phyloP scores from a whole-genome alignment of 768 basidiomycete species.

The Leccinum disarticulatum region DNA sequence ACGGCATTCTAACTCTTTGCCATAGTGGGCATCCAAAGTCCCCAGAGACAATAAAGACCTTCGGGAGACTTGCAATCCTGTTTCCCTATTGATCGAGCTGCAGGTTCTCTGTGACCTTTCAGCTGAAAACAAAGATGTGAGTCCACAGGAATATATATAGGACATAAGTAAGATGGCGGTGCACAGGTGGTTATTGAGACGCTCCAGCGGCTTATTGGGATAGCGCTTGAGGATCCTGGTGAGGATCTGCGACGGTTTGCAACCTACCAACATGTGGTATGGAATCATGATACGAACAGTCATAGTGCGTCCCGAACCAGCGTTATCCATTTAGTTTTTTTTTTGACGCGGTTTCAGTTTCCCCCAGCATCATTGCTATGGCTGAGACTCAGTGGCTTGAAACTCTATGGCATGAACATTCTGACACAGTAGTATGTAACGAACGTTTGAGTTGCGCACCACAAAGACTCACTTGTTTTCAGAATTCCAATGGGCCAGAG shows the following conservation, averaged over 20 bases:
- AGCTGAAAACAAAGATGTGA: constrained; percentile 17
- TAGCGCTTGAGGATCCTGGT: constrained; percentile 35
- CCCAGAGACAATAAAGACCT: background rate
- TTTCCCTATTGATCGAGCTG: constrained; percentile 28
- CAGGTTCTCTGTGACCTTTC: constrained; percentile 20
- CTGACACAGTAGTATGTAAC: constrained; percentile 11
- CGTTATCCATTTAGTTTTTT: background rate
- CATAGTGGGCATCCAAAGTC: constrained; percentile 18
- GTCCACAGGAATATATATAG: background rate
- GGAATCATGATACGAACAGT: constrained; percentile 42
- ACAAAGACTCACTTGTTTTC: constrained; percentile 3
- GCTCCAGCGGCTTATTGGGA: constrained; percentile 39
- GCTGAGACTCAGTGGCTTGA: constrained; percentile 51
- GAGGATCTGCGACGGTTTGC: constrained; percentile 46
- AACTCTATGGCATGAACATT: constrained; percentile 42
- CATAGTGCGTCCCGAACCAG: constrained; percentile 36
- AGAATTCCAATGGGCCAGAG: constrained; percentile 36
- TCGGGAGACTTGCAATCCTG: constrained; percentile 14
- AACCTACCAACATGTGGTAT: constrained; percentile 57
- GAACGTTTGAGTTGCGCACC: background rate
- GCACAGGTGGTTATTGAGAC: constrained; percentile 17
- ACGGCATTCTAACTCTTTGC: constrained; percentile 4
- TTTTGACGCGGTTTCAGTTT: constrained; percentile 27
- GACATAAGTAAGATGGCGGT: background rate
- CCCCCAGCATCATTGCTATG: constrained; percentile 32